Evolutionary conservation across 2,329 filamentous ascomycete species (phyloP).

Genomic region (Talaromyces albobiverticillius): DNA sequence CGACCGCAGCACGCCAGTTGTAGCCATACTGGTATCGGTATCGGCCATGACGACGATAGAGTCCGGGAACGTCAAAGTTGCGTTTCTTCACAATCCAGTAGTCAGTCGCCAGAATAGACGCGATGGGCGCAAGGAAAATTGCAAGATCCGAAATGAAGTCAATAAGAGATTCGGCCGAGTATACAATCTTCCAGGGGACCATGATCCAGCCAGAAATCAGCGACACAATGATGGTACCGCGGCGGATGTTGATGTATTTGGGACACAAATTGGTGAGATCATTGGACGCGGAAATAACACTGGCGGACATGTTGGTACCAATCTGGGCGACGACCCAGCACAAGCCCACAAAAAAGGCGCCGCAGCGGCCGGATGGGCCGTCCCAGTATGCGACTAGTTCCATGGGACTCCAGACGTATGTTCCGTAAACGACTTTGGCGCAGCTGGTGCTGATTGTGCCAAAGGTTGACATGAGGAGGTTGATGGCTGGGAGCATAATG

Average conservation of each 20-base stretch:
- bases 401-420: constrained; percentile 27
- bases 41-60: constrained; percentile 43
- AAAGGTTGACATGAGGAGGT: constrained; percentile 26
- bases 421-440: constrained; percentile 22
- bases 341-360: constrained; percentile 28
- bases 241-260: constrained; percentile 51
- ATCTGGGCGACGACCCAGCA: constrained; percentile 44
- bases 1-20: constrained; percentile 31
- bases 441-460: constrained; percentile 46
- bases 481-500: constrained; percentile 13
- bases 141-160: constrained; percentile 23
- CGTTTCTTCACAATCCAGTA: constrained; percentile 41
- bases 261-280: constrained; percentile 54
- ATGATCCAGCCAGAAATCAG: constrained; percentile 36
- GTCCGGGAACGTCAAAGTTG: constrained; percentile 40
- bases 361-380: constrained; percentile 23
- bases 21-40: constrained; percentile 34
- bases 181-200: constrained; percentile 33
- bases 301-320: constrained; percentile 53
- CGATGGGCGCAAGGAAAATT: constrained; percentile 42
- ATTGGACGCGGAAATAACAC: constrained; percentile 53
- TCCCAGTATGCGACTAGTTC: constrained; percentile 27
- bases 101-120: constrained; percentile 41
- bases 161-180: constrained; percentile 29
- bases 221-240: constrained; percentile 47